Evolutionary conservation across 305 asterid species (phyloP).

Genomic region (Rubia tinctorum): DNA sequence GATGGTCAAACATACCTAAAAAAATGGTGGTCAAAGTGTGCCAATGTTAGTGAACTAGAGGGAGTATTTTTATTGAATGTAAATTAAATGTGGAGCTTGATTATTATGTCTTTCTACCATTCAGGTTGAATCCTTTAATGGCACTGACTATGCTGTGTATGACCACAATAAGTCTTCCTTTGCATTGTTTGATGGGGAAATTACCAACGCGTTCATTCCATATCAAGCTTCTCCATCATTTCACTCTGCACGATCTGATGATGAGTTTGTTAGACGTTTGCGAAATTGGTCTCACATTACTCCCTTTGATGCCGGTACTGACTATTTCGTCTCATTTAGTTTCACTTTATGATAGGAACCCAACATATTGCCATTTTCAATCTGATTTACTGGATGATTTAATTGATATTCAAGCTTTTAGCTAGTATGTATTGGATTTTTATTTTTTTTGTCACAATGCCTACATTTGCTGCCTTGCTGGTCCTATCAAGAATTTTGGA

Average conservation of each 20-base stretch:
- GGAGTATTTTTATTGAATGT: neutral
- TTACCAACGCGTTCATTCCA: constrained; percentile 9
- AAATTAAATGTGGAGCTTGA: neutral
- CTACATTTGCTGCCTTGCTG: neutral
- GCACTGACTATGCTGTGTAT: constrained; percentile 4
- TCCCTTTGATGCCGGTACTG: constrained; percentile 14
- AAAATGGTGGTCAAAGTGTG: no score
- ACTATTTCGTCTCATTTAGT: neutral
- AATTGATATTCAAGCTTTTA: neutral
- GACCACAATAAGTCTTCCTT: constrained; percentile 13
- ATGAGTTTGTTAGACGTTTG: constrained; percentile 10
- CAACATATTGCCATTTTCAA: neutral
- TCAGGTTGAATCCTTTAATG: constrained; percentile 12
- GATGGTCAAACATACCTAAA: no score
- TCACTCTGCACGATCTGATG: neutral
- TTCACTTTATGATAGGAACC: neutral
- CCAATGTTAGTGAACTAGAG: no score
- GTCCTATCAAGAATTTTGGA: neutral
- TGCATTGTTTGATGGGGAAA: constrained; percentile 13
- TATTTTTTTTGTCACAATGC: neutral
- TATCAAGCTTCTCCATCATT: constrained; percentile 11
- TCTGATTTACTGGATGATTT: neutral
- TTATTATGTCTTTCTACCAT: neutral
- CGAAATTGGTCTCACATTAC: constrained; percentile 11
- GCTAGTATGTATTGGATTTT: neutral